A percentile compares a stretch with the other conserved stretches of the same genome.
Evolutionary conservation across 495 filamentous ascomycete species (phyloP).

Genomic region (Xylaria acuta): DNA sequence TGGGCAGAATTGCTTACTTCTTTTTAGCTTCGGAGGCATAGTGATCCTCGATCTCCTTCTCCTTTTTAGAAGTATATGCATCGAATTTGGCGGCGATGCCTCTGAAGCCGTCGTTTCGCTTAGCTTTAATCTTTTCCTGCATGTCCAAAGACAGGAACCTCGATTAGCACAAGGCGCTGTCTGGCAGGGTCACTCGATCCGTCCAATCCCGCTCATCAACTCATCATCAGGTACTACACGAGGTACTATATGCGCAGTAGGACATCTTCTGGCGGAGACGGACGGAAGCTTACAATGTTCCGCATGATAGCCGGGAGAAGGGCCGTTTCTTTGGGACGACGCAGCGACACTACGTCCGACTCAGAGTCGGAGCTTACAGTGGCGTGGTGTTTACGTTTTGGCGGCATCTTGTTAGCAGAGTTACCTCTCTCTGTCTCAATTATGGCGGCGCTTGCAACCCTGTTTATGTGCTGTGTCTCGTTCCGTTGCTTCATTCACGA

Average conservation of each 20-base stretch:
- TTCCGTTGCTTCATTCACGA: background rate
- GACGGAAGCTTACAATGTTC: slow-evolving; percentile 11
- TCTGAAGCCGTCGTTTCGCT: background rate
- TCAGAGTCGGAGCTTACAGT: background rate
- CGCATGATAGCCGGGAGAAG: slow-evolving; percentile 13
- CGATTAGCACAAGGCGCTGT: background rate
- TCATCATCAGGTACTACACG: background rate
- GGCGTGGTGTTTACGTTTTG: slow-evolving; percentile 15
- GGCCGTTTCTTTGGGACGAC: slow-evolving; percentile 9
- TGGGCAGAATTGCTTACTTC: slow-evolving; percentile 7
- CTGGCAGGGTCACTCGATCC: background rate
- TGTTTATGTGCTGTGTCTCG: background rate
- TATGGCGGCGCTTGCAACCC: background rate
- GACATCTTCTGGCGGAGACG: background rate
- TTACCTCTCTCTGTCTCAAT: background rate
- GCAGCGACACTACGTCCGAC: background rate
- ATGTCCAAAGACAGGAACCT: background rate
- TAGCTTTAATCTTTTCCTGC: slow-evolving; percentile 14
- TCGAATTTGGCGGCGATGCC: slow-evolving; percentile 1
- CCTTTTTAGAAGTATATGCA: background rate
- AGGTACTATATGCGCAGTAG: background rate
- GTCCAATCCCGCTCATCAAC: background rate
- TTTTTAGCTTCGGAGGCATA: slow-evolving; percentile 13
- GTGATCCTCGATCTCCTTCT: slow-evolving; percentile 9
- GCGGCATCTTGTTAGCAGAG: slow-evolving; percentile 7